Base-by-base conservation (phyloP, 2,329 filamentous ascomycete genomes). In the Cladosporium sp. region DNA sequence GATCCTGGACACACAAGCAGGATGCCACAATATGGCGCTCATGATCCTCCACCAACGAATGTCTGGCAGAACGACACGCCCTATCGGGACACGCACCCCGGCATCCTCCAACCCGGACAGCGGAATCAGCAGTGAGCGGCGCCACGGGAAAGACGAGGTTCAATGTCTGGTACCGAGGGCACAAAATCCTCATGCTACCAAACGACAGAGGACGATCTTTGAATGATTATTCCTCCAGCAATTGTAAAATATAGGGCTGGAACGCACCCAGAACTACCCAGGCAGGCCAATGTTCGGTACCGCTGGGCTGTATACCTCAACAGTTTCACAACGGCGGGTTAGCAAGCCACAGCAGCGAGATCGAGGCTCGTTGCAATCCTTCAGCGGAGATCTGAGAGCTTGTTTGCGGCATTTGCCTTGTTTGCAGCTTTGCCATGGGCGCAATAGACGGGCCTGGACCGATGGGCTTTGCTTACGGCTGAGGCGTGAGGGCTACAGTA, bases 1-100 rank as follows among this genome's bases (percentile, higher is more conserved):
- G 57, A 32, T 32, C n/a, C 30, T 23, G 39, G 39, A 21, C 25
- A n/a, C 23, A 16, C 57, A 21, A n/a, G 26, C 8, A 23, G 39
- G 13, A 3, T 59, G 7, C 39, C 39, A 26, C 54, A 39, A n/a
- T 18, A 57, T 5, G 49, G 36, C 36, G 34, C 48, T 26, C 8
- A 53, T 26, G 48, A 5, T 28, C 14, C 60, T 30, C 57, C 32
- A 10, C 57, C 32, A 10, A n/a, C 34, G 13, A 49, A 25, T 25
- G 58, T 23, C 26, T 51, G 43, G 58, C 46, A 51, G 58, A 46
- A 61, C 21, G 46, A 61, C 16, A 59, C 57, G 26, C 49, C 57
- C n/a, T 59, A 59, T 26, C 39, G 26, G 10, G 39, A 39, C 57
- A 36, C 58, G 28, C 58, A 61, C 18, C 58, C 58, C 11, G 28